These are phyloP conservation scores for Sonneratia caseolaris DNA, from an alignment of 345 rosid genomes.

Conservation along the genomic window DNA sequence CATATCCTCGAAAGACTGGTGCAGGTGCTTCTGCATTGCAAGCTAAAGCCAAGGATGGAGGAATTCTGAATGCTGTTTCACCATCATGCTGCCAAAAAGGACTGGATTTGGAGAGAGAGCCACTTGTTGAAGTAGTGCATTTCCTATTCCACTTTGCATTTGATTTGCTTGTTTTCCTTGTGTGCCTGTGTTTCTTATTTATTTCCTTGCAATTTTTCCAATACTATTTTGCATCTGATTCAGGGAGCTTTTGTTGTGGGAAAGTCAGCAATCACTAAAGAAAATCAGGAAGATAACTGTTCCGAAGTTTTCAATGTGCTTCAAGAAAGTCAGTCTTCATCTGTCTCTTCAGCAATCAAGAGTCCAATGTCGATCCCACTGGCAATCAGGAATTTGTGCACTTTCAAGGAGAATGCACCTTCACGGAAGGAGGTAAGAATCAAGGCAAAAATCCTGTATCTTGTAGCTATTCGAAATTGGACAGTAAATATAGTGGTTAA, in stretches of 20 bases:
- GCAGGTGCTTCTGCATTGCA: slow-evolving; percentile 23
- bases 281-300: slow-evolving; percentile 53
- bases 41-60: slow-evolving; percentile 39
- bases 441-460: slow-evolving; percentile 16
- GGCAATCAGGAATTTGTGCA: slow-evolving; percentile 28
- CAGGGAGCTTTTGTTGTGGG: slow-evolving; percentile 41
- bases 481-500: slow-evolving; percentile 13
- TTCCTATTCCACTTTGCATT: not conserved
- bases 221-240: slow-evolving; percentile 14
- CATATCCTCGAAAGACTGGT: slow-evolving; percentile 79
- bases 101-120: slow-evolving; percentile 55
- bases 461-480: not conserved
- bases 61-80: slow-evolving; percentile 33
- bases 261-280: slow-evolving; percentile 35
- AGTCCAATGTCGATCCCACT: slow-evolving; percentile 29
- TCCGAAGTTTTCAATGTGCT: slow-evolving; percentile 45
- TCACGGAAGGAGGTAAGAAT: slow-evolving; percentile 33
- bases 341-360: slow-evolving; percentile 44
- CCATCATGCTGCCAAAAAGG: slow-evolving; percentile 35
- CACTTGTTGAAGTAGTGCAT: slow-evolving; percentile 43
- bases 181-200: not conserved
- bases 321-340: slow-evolving; percentile 43
- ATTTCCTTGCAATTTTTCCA: slow-evolving; percentile 7
- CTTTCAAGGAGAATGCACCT: slow-evolving; percentile 52
- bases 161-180: not conserved